A percentile compares a stretch with the other conserved stretches of the same genome.
These are phyloP conservation scores for Hansenula sp. DNA, from an alignment of 1,139 yeast genomes.

Conservation along the genomic window DNA sequence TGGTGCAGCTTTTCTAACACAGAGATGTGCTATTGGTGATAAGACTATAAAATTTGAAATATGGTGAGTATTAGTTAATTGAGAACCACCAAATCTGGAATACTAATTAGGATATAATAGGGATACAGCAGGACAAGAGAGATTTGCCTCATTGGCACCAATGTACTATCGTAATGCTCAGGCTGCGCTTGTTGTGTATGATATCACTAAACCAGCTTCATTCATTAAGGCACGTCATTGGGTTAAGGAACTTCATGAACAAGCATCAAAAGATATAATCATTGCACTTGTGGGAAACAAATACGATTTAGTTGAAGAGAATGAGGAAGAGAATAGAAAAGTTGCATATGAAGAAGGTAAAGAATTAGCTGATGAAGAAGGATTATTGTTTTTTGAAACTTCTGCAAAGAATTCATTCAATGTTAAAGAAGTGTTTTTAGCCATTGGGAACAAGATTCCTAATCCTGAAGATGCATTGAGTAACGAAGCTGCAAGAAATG, in stretches of 20 bases:
- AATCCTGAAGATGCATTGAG: constrained; percentile 22
- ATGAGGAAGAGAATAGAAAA: constrained; percentile 45
- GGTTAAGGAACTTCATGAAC: constrained; percentile 96
- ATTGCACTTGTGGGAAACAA: constrained; percentile 95
- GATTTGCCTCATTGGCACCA: constrained; percentile 95
- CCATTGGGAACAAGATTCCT: constrained; percentile 85
- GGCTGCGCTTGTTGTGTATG: constrained; percentile 94
- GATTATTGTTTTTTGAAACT: constrained; percentile 86
- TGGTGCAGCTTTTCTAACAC: constrained; percentile 96
- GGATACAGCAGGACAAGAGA: constrained; percentile 97
- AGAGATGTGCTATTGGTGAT: constrained; percentile 87
- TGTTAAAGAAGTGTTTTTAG: constrained; percentile 88
- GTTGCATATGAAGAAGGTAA: constrained; percentile 88
- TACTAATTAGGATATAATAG: too few relatives aligned
- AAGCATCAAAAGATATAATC: constrained; percentile 84
- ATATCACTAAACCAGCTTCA: constrained; percentile 94
- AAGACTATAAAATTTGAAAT: constrained; percentile 92
- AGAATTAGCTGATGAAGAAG: constrained; percentile 78
- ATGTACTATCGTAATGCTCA: constrained; percentile 99
- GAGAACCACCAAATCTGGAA: too few relatives aligned
- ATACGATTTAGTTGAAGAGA: constrained; percentile 56
- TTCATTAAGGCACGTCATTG: constrained; percentile 98
- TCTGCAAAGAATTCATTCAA: constrained; percentile 92
- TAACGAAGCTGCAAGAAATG: constrained; percentile 9
- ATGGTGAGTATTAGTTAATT: constrained; percentile 41